phyloP scores from a whole-genome alignment of 106 monocot species.

The Platanthera zijinensis region DNA sequence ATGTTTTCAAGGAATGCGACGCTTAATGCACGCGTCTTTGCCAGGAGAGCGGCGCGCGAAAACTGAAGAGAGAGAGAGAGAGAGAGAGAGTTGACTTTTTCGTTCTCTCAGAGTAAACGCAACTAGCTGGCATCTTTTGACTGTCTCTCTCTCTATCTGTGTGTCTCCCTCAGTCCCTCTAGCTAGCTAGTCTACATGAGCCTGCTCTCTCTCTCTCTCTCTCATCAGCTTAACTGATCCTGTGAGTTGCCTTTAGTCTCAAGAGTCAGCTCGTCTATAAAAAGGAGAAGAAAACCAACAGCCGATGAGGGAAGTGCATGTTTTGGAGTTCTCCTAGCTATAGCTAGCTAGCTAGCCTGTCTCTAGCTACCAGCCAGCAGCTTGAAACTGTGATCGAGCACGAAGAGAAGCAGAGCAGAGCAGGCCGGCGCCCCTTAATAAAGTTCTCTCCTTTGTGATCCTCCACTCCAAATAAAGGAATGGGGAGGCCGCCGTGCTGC shows the following conservation, averaged over 20 bases:
- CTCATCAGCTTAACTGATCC: not conserved
- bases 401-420: too few species aligned
- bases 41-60: too few species aligned
- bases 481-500: constrained; percentile 71
- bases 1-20: too few species aligned
- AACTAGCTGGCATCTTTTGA: constrained; percentile 6
- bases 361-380: too few species aligned
- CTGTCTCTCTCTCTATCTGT: not conserved
- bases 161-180: not conserved
- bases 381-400: too few species aligned
- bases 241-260: not conserved
- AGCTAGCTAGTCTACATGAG: not conserved
- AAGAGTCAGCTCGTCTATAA: constrained; percentile 2
- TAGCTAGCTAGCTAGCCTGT: too few species aligned
- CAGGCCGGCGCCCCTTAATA: too few species aligned
- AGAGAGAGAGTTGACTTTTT: not conserved
- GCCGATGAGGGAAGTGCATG: not conserved
- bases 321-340: too few species aligned
- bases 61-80: not conserved
- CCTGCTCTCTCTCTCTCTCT: not conserved
- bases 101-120: constrained; percentile 8
- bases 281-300: not conserved
- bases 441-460: not conserved
- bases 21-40: too few species aligned
- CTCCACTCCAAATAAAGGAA: constrained; percentile 10